Conservation (phyloP, 352 stramenopile species). For the Phytopythium sindhum region DNA sequence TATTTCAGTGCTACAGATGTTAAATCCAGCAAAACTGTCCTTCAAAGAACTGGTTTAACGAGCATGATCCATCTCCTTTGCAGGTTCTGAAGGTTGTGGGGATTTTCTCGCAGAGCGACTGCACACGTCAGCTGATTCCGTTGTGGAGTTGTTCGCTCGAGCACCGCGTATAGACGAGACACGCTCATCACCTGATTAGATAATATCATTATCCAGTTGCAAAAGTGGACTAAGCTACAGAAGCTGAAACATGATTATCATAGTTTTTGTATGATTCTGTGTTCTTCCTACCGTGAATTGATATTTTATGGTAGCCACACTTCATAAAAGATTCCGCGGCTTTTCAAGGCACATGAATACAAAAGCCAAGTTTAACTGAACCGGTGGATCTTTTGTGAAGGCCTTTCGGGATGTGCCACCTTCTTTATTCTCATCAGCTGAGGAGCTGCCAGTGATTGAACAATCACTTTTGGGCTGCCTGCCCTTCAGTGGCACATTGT, state of each 20-base stretch:
- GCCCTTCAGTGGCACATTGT: too few relatives aligned
- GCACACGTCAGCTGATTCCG: constrained; percentile 5
- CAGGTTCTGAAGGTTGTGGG: neutral
- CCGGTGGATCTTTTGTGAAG: neutral
- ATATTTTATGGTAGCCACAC: neutral
- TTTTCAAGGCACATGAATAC: neutral
- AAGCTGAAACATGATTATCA: neutral
- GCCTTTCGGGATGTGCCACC: neutral
- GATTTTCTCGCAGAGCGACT: neutral
- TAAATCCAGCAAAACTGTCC: neutral
- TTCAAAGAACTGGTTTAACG: neutral
- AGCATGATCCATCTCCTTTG: neutral
- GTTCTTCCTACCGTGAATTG: neutral
- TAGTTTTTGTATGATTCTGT: neutral
- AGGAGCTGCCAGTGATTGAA: neutral
- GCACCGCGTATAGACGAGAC: neutral
- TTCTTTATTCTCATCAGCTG: neutral
- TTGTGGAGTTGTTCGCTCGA: constrained; percentile 5
- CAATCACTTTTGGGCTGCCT: neutral
- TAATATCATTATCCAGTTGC: neutral
- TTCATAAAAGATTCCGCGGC: constrained; percentile 1
- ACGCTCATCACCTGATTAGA: constrained; percentile 6
- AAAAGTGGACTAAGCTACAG: neutral
- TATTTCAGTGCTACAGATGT: neutral
- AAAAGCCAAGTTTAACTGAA: neutral